Conservation (phyloP, 306 rosid species). For the Cotoneaster glaucophyllus region DNA sequence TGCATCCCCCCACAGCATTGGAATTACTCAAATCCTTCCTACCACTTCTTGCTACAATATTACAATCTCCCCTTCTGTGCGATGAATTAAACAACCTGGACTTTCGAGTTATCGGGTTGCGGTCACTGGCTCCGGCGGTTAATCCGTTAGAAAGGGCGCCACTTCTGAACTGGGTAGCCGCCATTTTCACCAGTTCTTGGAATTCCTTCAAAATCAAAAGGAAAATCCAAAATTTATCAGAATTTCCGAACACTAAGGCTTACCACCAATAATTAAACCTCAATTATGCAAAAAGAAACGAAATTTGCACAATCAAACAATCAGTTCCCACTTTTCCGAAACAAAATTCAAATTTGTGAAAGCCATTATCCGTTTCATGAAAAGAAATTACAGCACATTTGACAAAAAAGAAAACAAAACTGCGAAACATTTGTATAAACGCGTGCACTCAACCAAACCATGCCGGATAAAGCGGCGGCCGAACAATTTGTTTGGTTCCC, state of each 20-base stretch:
- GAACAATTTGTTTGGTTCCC: neutral
- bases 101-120: slow-evolving; percentile 2
- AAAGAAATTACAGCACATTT: neutral
- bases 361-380: no score
- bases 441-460: no score
- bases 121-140: neutral
- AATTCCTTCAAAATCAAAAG: neutral
- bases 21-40: slow-evolving; percentile 19
- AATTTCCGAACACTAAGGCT: neutral
- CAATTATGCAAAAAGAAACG: neutral
- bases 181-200: slow-evolving; percentile 8
- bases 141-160: slow-evolving; percentile 22
- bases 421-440: neutral
- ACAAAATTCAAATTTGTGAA: neutral
- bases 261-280: neutral
- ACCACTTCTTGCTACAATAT: slow-evolving; percentile 6
- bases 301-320: neutral
- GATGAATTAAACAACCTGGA: slow-evolving; percentile 8
- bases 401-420: slow-evolving; percentile 9
- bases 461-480: neutral
- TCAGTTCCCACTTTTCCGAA: neutral
- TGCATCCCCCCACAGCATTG: slow-evolving; percentile 16
- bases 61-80: neutral
- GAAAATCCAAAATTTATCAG: neutral
- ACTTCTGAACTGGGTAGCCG: slow-evolving; percentile 27